These are phyloP conservation scores for Eutypa lata DNA, from an alignment of 2,329 filamentous ascomycete genomes.

Conservation along the genomic window DNA sequence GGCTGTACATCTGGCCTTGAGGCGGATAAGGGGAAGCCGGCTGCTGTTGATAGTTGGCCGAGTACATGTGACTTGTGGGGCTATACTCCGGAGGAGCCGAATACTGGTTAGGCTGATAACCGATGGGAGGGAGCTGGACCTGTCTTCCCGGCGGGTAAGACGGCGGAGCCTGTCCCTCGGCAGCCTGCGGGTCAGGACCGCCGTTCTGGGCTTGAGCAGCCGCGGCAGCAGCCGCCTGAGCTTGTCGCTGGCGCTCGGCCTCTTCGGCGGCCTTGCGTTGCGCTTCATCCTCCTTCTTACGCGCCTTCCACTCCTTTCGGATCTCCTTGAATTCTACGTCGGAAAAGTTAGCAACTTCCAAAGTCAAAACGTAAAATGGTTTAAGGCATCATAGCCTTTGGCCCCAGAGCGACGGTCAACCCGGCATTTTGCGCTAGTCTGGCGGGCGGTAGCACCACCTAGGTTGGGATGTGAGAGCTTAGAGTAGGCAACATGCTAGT, in stretches of 20 bases:
- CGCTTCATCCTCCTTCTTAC: conserved; percentile 97
- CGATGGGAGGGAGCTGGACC: conserved; percentile 71
- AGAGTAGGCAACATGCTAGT: neutral
- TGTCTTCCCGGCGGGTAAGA: conserved; percentile 55
- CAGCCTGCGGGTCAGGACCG: conserved; percentile 43
- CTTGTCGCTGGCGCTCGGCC: conserved; percentile 63
- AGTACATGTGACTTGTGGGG: conserved; percentile 49
- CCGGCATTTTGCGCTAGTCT: neutral
- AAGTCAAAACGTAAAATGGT: conserved; percentile 3
- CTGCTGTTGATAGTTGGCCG: conserved; percentile 43
- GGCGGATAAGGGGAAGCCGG: conserved; percentile 48
- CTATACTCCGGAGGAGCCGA: conserved; percentile 60
- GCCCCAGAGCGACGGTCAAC: no score
- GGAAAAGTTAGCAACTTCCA: conserved; percentile 27
- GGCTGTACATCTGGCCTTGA: conserved; percentile 59
- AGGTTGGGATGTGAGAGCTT: neutral
- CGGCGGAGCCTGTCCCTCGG: conserved; percentile 52
- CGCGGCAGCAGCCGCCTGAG: conserved; percentile 43
- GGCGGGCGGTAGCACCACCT: neutral
- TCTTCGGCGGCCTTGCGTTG: conserved; percentile 89
- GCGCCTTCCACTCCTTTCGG: conserved; percentile 97
- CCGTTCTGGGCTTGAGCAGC: conserved; percentile 51
- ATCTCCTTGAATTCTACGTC: conserved; percentile 94
- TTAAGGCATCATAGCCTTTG: neutral
- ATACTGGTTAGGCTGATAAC: conserved; percentile 68